Evolutionary conservation across 495 filamentous ascomycete species (phyloP).

Genomic region (Penicillium flavigenum): DNA sequence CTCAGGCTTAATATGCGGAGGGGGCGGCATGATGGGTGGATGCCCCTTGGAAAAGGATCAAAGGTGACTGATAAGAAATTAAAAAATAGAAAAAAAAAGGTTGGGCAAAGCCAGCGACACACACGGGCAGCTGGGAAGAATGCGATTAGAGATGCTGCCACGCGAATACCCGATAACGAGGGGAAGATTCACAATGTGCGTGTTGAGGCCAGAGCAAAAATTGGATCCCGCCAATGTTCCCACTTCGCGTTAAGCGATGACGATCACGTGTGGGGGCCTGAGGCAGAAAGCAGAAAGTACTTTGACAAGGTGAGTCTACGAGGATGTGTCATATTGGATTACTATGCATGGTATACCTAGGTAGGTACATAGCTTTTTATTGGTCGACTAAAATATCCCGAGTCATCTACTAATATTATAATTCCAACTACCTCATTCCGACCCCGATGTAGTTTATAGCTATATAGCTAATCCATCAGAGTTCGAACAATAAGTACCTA

Average conservation of each 20-base stretch:
- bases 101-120: constrained; percentile 15
- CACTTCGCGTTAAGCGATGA: constrained; percentile 47
- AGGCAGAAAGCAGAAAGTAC: constrained; percentile 5
- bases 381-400: not conserved
- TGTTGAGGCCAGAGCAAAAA: constrained; percentile 37
- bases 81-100: constrained; percentile 7
- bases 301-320: not conserved
- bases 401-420: not conserved
- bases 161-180: constrained; percentile 40
- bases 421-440: constrained; percentile 9
- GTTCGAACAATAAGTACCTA: not conserved
- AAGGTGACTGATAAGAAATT: constrained; percentile 4
- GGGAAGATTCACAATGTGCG: constrained; percentile 43
- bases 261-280: constrained; percentile 31
- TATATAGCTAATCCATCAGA: not conserved
- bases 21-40: constrained; percentile 80
- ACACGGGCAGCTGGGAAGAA: constrained; percentile 30
- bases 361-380: too few relatives aligned
- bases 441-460: not conserved
- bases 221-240: constrained; percentile 31
- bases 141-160: constrained; percentile 40
- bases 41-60: constrained; percentile 27
- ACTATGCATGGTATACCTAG: too few relatives aligned
- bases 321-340: not conserved
- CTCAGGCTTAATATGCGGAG: constrained; percentile 94